Evolutionary conservation across 176 grass and related monocot genomes (phyloP).

Genomic region (Urochloa ruziziensis): DNA sequence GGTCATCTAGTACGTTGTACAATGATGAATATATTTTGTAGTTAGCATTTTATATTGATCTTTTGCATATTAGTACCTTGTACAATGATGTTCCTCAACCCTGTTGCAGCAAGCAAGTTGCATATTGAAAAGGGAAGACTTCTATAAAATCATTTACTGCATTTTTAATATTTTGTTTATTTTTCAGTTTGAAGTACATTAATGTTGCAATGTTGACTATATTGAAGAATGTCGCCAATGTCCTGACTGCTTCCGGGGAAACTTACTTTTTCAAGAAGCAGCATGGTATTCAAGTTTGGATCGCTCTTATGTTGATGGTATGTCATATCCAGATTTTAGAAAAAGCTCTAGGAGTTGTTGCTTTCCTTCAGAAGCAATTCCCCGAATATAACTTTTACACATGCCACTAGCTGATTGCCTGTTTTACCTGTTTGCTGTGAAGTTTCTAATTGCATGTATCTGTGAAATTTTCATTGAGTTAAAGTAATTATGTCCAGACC

Average conservation of each 20-base stretch:
- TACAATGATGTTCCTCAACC: not conserved
- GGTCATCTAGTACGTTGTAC: not conserved
- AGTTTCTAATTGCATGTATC: not conserved
- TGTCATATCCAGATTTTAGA: slow-evolving; percentile 11
- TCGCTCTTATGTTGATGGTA: slow-evolving; percentile 91
- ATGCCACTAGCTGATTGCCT: slow-evolving; percentile 1
- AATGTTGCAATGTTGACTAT: slow-evolving; percentile 98
- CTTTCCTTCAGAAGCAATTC: not conserved
- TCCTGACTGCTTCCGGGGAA: slow-evolving; percentile 92
- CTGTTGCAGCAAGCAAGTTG: slow-evolving; percentile 10
- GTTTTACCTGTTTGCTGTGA: not conserved
- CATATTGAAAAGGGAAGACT: not conserved
- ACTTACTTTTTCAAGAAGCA: slow-evolving; percentile 88
- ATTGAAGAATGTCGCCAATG: slow-evolving; percentile 94
- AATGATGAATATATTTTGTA: not conserved
- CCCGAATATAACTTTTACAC: not conserved
- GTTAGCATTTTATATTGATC: not conserved
- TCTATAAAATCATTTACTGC: not conserved
- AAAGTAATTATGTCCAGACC: not conserved
- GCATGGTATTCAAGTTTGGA: slow-evolving; percentile 84
- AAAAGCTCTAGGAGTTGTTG: slow-evolving; percentile 21
- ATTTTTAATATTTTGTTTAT: slow-evolving; percentile 11
- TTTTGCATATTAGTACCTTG: not conserved
- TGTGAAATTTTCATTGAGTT: not conserved
- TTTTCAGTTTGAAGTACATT: slow-evolving; percentile 93